Base-by-base conservation (phyloP, 2,329 filamentous ascomycete genomes). In the Pseudohalonectria lignicola region DNA sequence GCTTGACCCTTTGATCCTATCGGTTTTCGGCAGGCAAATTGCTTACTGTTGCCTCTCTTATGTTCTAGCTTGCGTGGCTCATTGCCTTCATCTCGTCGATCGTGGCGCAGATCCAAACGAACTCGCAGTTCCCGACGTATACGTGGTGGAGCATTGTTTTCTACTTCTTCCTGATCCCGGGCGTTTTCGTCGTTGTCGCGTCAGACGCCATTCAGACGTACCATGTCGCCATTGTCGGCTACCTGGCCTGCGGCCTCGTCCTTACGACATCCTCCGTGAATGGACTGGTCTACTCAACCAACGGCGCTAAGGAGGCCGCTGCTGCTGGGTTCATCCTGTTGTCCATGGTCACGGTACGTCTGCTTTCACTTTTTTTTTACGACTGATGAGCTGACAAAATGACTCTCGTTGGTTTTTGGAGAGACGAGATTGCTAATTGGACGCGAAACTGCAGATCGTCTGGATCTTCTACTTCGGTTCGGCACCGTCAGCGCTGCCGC, bases 391-490 rank as follows among this genome's bases (percentile, higher is more conserved):
- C n/a, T n/a, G n/a, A n/a, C n/a, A n/a, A n/a, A n/a, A n/a, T n/a
- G n/a, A n/a, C n/a, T n/a, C n/a, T n/a, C n/a, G n/a, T n/a, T n/a
- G n/a, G n/a, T 5, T 19, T 31, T n/a, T 6, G 7, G 26, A 13
- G 16, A 3, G 4, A 36, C 21, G 4, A 21, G 19, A 21, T 18
- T 23, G n/a, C 33, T 41, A 45, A 34, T 47, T 32, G 9, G 16
- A 2, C 5, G 29, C 21, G 39, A 13, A 29, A 37, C 32, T 13
- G 4, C 50, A 95, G 88, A 85, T 94, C 50, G 76, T 96, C 42
- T 98, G 92, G 92, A 94, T 95, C 49, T 94, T 96, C 63, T 96
- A 96, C 69, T 98, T 95, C 53, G 92, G 92, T 52, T 94, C 90
- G 2, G 82, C 87, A 15, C 87, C 90, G 2, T 84, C 86, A 31